phyloP scores from a whole-genome alignment of 805 yeast species.

The Citeromyces nyonsensis region DNA sequence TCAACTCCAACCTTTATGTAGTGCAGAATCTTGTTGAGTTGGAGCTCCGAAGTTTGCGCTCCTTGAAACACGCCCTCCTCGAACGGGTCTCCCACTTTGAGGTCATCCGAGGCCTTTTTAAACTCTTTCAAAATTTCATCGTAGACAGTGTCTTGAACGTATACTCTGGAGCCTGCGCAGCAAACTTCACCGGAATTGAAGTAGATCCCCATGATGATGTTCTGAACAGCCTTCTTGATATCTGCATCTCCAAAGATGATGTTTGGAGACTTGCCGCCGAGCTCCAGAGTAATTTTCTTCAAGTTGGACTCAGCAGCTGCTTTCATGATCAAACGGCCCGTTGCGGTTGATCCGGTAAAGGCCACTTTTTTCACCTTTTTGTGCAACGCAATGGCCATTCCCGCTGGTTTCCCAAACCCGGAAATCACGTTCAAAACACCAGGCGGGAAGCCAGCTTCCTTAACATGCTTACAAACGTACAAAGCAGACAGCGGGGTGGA shows the following conservation, averaged over 20 bases:
- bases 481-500: conserved; percentile 84
- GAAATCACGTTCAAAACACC: conserved; percentile 83
- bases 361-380: conserved; percentile 79
- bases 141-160: conserved; percentile 62
- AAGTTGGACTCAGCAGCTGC: conserved; percentile 52
- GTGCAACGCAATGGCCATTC: conserved; percentile 67
- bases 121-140: conserved; percentile 50
- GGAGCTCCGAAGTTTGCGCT: conserved; percentile 58
- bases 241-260: conserved; percentile 71
- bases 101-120: conserved; percentile 25
- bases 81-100: conserved; percentile 71
- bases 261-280: conserved; percentile 87
- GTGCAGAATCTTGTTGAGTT: conserved; percentile 46
- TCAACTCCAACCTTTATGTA: conserved; percentile 49
- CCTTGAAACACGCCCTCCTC: conserved; percentile 57
- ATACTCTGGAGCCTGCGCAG: conserved; percentile 83
- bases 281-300: conserved; percentile 71
- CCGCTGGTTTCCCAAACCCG: conserved; percentile 79
- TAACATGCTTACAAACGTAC: conserved; percentile 49
- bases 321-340: conserved; percentile 62
- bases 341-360: conserved; percentile 88
- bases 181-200: conserved; percentile 90
- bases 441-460: conserved; percentile 80
- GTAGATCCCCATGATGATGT: conserved; percentile 62
- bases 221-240: conserved; percentile 45